Conservation (phyloP, 495 filamentous ascomycete genomes). For the Penicillium taxi region DNA sequence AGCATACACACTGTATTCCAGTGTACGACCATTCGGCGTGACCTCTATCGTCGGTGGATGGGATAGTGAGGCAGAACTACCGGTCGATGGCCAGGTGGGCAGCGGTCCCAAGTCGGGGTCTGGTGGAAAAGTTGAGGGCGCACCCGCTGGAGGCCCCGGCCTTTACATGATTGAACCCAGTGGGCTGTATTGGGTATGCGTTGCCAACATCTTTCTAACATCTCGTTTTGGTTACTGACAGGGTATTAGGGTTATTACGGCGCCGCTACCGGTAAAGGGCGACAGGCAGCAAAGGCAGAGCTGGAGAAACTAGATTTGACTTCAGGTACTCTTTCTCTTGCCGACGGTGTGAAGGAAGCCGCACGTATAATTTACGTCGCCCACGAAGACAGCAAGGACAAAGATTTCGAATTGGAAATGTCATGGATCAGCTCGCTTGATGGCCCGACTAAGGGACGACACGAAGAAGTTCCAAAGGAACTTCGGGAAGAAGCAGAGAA, state of each 20-base stretch:
- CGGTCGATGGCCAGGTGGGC: conserved; percentile 83
- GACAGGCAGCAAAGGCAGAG: conserved; percentile 94
- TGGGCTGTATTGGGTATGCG: conserved; percentile 82
- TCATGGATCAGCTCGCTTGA: conserved; percentile 81
- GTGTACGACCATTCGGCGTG: conserved; percentile 91
- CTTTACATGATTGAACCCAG: conserved; percentile 99
- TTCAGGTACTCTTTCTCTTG: conserved; percentile 63
- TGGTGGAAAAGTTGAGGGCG: conserved; percentile 68
- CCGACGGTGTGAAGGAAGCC: conserved; percentile 90
- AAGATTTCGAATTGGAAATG: conserved; percentile 99
- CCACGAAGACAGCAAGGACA: conserved; percentile 95
- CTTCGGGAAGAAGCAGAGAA: conserved; percentile 85
- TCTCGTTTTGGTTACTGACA: conserved; percentile 9
- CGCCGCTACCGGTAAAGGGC: conserved; percentile 90
- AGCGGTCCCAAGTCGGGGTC: conserved; percentile 65
- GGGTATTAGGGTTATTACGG: conserved; percentile 77
- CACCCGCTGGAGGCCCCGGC: conserved; percentile 76
- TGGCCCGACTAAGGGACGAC: conserved; percentile 82
- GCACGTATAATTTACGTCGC: conserved; percentile 93
- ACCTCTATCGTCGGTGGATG: conserved; percentile 91
- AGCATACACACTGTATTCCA: conserved; percentile 93
- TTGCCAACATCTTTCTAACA: background rate
- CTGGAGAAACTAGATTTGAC: conserved; percentile 94
- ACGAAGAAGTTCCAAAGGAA: conserved; percentile 85
- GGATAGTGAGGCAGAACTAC: conserved; percentile 71